Evolutionary conservation across 805 yeast species (phyloP).

Genomic region (Lipomyces chichibuensis): DNA sequence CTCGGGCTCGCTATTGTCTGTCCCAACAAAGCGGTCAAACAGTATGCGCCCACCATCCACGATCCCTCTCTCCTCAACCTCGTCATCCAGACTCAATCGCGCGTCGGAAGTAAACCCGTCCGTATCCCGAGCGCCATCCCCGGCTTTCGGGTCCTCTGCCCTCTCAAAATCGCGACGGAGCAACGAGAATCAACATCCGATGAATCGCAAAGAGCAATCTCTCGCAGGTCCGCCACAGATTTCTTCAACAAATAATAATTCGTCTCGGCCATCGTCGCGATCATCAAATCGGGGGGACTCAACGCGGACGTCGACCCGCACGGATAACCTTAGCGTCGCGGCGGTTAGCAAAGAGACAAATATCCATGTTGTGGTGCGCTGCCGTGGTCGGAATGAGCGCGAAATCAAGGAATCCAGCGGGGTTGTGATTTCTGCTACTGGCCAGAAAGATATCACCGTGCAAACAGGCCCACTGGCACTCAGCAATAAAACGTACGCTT

Average conservation of each 20-base stretch:
- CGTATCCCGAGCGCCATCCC: constrained; percentile 7
- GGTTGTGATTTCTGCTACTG: constrained; percentile 59
- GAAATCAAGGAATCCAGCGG: constrained; percentile 62
- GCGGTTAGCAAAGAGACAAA: constrained; percentile 46
- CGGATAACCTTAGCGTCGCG: constrained; percentile 10
- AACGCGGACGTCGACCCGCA: neutral
- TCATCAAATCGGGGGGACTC: constrained; percentile 1
- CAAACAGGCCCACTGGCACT: constrained; percentile 47
- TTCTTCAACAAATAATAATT: neutral
- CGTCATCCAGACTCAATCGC: constrained; percentile 28
- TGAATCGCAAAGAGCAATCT: constrained; percentile 17
- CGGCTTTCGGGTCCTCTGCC: constrained; percentile 7
- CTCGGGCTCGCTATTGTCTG: constrained; percentile 22
- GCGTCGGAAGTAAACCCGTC: constrained; percentile 23
- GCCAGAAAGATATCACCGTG: constrained; percentile 55
- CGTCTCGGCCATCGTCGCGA: constrained; percentile 22
- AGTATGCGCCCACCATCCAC: constrained; percentile 35
- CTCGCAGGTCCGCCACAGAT: constrained; percentile 14
- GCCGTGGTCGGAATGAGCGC: constrained; percentile 62
- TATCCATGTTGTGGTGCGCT: constrained; percentile 65
- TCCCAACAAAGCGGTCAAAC: constrained; percentile 23
- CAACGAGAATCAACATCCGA: constrained; percentile 11
- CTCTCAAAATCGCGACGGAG: constrained; percentile 6
- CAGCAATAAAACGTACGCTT: constrained; percentile 59
- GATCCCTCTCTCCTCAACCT: constrained; percentile 21